Conservation (phyloP, 176 grass and related monocot species). For the Elaeis guineensis region DNA sequence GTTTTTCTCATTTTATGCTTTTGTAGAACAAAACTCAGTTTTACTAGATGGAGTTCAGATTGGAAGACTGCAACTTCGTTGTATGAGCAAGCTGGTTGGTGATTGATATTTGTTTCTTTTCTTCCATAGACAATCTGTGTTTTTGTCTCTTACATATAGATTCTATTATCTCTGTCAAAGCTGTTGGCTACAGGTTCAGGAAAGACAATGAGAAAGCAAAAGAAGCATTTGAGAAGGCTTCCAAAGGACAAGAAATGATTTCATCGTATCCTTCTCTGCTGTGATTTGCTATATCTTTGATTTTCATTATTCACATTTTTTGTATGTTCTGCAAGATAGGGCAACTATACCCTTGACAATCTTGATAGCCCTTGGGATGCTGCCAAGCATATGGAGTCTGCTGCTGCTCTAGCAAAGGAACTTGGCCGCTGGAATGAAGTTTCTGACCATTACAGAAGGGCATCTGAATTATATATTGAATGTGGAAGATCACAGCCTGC, state of each 20-base stretch:
- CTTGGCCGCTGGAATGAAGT: conserved; percentile 80
- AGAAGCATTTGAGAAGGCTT: conserved; percentile 98
- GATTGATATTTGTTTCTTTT: conserved; percentile 9
- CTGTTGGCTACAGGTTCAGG: conserved; percentile 72
- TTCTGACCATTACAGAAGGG: conserved; percentile 70
- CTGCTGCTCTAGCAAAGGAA: conserved; percentile 88
- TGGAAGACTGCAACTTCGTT: conserved; percentile 85
- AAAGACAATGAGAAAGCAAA: conserved; percentile 97
- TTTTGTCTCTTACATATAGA: conserved; percentile 15
- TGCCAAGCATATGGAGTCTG: conserved; percentile 97
- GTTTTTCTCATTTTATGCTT: neutral
- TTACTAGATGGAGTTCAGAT: conserved; percentile 93
- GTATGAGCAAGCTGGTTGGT: conserved; percentile 91
- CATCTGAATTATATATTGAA: conserved; percentile 88
- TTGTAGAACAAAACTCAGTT: conserved; percentile 91
- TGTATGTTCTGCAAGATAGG: conserved; percentile 19
- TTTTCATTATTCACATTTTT: conserved; percentile 10
- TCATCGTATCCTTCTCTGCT: conserved; percentile 62
- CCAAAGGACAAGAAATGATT: conserved; percentile 98
- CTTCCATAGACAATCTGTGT: conserved; percentile 1
- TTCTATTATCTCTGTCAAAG: conserved; percentile 39
- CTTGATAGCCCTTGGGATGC: conserved; percentile 92
- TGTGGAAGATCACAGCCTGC: conserved; percentile 89
- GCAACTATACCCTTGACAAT: conserved; percentile 30
- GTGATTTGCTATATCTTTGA: neutral